Conservation (phyloP, 1,139 yeast genomes). For the Debaryomycetaceae sp. region DNA sequence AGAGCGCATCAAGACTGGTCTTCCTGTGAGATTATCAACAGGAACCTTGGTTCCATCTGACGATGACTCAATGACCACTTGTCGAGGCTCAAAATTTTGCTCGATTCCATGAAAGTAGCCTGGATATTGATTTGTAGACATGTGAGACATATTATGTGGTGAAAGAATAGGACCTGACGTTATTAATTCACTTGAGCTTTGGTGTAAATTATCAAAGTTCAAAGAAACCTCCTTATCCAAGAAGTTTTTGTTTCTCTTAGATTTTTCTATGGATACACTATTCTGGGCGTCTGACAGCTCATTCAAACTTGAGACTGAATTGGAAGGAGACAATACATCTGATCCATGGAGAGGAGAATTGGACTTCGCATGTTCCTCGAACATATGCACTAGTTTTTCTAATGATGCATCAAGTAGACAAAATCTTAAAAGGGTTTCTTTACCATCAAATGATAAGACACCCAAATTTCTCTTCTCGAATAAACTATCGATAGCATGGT, state of each 20-base stretch:
- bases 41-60: slow-evolving; percentile 55
- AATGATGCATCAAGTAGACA: slow-evolving; percentile 44
- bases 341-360: background rate
- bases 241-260: background rate
- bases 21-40: slow-evolving; percentile 66
- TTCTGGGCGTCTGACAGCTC: background rate
- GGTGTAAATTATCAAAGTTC: slow-evolving; percentile 35
- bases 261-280: background rate
- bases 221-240: background rate
- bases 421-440: slow-evolving; percentile 41
- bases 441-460: slow-evolving; percentile 40
- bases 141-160: slow-evolving; percentile 30
- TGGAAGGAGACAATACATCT: background rate
- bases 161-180: slow-evolving; percentile 56
- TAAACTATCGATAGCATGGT: slow-evolving; percentile 37
- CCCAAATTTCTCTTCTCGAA: slow-evolving; percentile 37
- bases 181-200: slow-evolving; percentile 48
- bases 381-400: slow-evolving; percentile 41
- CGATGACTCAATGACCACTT: slow-evolving; percentile 60
- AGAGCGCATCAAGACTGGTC: slow-evolving; percentile 63
- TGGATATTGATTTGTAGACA: slow-evolving; percentile 13
- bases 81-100: slow-evolving; percentile 54
- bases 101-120: slow-evolving; percentile 24
- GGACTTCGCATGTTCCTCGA: slow-evolving; percentile 38
- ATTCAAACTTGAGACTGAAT: background rate